Evolutionary conservation across 805 yeast genomes (phyloP).

Genomic region (Hanseniaspora mollemarum): DNA sequence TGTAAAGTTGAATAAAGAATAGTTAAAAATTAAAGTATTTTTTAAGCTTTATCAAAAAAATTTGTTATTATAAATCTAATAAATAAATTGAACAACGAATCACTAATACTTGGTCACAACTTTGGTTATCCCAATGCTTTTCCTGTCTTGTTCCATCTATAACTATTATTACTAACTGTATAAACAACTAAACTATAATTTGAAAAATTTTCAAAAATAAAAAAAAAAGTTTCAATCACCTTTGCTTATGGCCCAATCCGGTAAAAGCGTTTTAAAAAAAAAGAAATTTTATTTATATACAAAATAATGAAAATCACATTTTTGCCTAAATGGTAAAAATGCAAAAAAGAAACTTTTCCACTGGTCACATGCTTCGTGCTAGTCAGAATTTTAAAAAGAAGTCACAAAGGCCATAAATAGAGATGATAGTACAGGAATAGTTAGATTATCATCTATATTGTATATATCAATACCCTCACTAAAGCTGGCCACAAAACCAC

Average conservation of each 20-base stretch:
- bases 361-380: conserved; percentile 4
- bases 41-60: too few relatives aligned
- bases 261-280: neutral
- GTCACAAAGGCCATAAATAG: conserved; percentile 45
- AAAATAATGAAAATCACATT: neutral
- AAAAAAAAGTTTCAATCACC: neutral
- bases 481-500: conserved; percentile 74
- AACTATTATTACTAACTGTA: too few relatives aligned
- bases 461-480: conserved; percentile 74
- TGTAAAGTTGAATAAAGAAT: neutral
- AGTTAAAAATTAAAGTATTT: too few relatives aligned
- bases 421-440: conserved; percentile 83
- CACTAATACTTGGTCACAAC: too few relatives aligned
- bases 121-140: too few relatives aligned
- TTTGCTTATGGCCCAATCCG: neutral
- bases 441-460: conserved; percentile 81
- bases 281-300: neutral
- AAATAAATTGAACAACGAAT: too few relatives aligned
- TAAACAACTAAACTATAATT: neutral
- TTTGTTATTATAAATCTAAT: too few relatives aligned
- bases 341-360: neutral
- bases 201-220: neutral
- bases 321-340: too few relatives aligned
- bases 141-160: too few relatives aligned
- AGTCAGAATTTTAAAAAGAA: neutral